A percentile compares a stretch with the other conserved stretches of the same genome.
Evolutionary conservation across 2,329 filamentous ascomycete genomes (phyloP).

Genomic region (Pestalotiopsis sp.): DNA sequence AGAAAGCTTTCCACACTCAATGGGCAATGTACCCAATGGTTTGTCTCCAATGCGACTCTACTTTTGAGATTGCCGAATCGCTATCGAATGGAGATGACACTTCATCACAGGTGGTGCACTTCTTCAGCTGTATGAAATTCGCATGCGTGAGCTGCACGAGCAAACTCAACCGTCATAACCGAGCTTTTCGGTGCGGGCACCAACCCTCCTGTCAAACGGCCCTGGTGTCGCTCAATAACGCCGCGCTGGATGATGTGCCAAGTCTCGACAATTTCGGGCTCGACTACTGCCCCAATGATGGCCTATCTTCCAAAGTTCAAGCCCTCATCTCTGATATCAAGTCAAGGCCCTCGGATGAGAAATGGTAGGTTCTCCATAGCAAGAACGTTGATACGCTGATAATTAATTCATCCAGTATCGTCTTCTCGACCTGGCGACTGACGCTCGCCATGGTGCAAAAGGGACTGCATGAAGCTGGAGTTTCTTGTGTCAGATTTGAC

Average conservation of each 20-base stretch:
- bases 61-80: conserved; percentile 22
- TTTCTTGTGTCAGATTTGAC: conserved; percentile 44
- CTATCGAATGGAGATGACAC: conserved; percentile 15
- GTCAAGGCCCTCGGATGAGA: conserved; percentile 24
- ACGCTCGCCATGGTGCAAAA: background rate
- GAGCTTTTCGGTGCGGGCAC: conserved; percentile 23
- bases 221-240: conserved; percentile 22
- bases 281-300: background rate
- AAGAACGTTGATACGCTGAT: background rate
- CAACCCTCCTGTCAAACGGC: conserved; percentile 21
- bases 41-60: conserved; percentile 30
- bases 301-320: conserved; percentile 33
- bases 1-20: conserved; percentile 34
- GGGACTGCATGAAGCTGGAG: conserved; percentile 17
- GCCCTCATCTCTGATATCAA: conserved; percentile 33
- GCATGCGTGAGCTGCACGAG: conserved; percentile 31
- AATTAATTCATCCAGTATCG: background rate
- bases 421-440: background rate
- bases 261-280: background rate
- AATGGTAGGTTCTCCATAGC: conserved; percentile 23
- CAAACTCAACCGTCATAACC: background rate
- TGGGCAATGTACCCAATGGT: conserved; percentile 24
- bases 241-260: conserved; percentile 23
- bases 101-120: conserved; percentile 17
- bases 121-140: conserved; percentile 34